Conservation (phyloP, 768 basidiomycete species). For the Macrocybe gigantea region DNA sequence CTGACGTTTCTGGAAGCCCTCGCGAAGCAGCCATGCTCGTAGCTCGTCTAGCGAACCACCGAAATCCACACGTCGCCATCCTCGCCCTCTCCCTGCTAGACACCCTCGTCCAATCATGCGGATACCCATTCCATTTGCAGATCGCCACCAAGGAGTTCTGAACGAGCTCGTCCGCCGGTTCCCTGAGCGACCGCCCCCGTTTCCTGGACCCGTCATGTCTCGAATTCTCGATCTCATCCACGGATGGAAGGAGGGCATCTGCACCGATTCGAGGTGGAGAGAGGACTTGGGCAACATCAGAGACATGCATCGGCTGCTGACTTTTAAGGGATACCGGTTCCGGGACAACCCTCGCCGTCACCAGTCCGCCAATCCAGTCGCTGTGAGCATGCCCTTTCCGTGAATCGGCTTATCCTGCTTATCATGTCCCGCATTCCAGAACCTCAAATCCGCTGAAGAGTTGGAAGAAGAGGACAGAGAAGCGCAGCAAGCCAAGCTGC, state of each 20-base stretch:
- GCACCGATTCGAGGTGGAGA: conserved; percentile 83
- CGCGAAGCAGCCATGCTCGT: conserved; percentile 87
- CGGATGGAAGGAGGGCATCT: conserved; percentile 92
- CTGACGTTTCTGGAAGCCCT: conserved; percentile 43
- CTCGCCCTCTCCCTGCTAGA: conserved; percentile 84
- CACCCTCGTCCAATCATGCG: conserved; percentile 91
- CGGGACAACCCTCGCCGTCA: conserved; percentile 39
- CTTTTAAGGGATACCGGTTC: conserved; percentile 89
- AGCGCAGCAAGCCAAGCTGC: conserved; percentile 96
- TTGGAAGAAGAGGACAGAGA: conserved; percentile 93
- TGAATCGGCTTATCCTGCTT: not conserved
- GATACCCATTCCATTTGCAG: conserved; percentile 96
- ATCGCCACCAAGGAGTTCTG: conserved; percentile 93
- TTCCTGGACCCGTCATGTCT: conserved; percentile 92
- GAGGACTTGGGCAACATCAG: conserved; percentile 96
- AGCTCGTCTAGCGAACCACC: conserved; percentile 82
- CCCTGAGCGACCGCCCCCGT: conserved; percentile 94
- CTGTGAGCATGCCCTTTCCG: conserved; percentile 27
- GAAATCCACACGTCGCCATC: conserved; percentile 87
- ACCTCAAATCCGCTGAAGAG: conserved; percentile 92
- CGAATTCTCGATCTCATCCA: conserved; percentile 91
- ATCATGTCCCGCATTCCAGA: conserved; percentile 35
- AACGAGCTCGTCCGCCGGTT: conserved; percentile 98
- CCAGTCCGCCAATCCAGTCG: conserved; percentile 30
- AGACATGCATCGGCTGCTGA: conserved; percentile 93